Percentiles rank a stretch among this genome's conserved stretches.
Evolutionary conservation across 2,329 filamentous ascomycete species (phyloP).

Genomic region (Ascocoryne sarcoides): DNA sequence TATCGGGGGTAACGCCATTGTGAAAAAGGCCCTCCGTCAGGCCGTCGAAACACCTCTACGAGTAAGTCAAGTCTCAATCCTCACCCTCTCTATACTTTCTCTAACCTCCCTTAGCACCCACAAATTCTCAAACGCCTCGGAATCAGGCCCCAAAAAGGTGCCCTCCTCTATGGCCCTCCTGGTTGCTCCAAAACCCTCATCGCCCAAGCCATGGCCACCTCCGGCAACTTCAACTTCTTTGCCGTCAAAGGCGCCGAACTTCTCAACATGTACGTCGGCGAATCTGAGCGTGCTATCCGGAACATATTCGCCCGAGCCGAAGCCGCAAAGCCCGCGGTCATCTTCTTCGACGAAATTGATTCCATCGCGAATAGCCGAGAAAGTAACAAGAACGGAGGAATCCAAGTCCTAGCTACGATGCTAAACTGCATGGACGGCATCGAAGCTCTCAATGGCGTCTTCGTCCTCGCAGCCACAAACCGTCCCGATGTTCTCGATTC

Average conservation of each 20-base stretch:
- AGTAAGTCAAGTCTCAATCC: conserved; percentile 12
- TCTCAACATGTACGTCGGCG: conserved; percentile 94
- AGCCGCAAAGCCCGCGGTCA: conserved; percentile 80
- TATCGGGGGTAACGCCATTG: conserved; percentile 73
- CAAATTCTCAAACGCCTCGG: conserved; percentile 41
- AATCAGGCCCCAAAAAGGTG: conserved; percentile 62
- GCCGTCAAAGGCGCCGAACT: conserved; percentile 90
- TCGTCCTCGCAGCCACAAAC: conserved; percentile 88
- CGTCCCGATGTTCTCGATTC: conserved; percentile 78
- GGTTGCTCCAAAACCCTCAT: conserved; percentile 93
- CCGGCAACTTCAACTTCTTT: conserved; percentile 87
- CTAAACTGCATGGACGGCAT: conserved; percentile 96
- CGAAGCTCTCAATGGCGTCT: conserved; percentile 70
- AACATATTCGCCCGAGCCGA: conserved; percentile 79
- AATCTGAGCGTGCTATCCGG: conserved; percentile 79
- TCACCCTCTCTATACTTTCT: neutral
- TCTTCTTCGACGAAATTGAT: conserved; percentile 97
- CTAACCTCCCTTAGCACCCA: conserved; percentile 33
- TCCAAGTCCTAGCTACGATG: conserved; percentile 83
- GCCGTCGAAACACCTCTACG: conserved; percentile 29
- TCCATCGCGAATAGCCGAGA: conserved; percentile 52
- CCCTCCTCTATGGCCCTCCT: conserved; percentile 84
- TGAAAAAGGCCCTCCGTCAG: conserved; percentile 54
- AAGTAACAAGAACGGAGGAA: conserved; percentile 39
- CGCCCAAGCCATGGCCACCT: conserved; percentile 83